Conservation (phyloP, 768 basidiomycete species). For the Pholiota molesta region DNA sequence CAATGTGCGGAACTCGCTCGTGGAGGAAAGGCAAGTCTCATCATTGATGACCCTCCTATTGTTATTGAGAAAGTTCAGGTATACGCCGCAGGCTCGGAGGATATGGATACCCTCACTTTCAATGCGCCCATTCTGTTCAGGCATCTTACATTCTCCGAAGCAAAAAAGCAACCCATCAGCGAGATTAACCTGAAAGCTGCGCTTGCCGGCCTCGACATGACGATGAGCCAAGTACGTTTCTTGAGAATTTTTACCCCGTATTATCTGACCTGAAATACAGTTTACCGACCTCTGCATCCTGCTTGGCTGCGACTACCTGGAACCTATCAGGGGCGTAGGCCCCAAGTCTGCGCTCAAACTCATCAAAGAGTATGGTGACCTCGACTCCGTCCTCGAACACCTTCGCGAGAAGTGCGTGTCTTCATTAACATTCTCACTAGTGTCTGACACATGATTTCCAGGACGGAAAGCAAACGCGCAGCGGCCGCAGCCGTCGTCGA, state of each 20-base stretch:
- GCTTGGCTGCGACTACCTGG: conserved; percentile 97
- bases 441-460: conserved; percentile 20
- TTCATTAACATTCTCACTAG: neutral
- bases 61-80: conserved; percentile 51
- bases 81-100: conserved; percentile 97
- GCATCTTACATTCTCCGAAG: conserved; percentile 97
- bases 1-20: conserved; percentile 98
- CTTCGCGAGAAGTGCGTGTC: conserved; percentile 71
- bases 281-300: conserved; percentile 97
- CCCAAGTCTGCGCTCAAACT: conserved; percentile 96
- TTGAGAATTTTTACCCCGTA: neutral
- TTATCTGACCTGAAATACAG: conserved; percentile 41
- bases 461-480: conserved; percentile 47
- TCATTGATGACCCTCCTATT: neutral
- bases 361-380: conserved; percentile 75
- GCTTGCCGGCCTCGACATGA: conserved; percentile 88
- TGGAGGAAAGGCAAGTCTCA: conserved; percentile 74
- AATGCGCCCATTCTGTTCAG: conserved; percentile 88
- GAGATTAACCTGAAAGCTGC: conserved; percentile 86
- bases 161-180: conserved; percentile 94
- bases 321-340: conserved; percentile 97
- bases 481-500: conserved; percentile 28
- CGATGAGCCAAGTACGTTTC: conserved; percentile 77
- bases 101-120: conserved; percentile 99
- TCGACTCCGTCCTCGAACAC: conserved; percentile 76